Evolutionary conservation across 768 basidiomycete genomes (phyloP).

Genomic region (Russula brevipes): DNA sequence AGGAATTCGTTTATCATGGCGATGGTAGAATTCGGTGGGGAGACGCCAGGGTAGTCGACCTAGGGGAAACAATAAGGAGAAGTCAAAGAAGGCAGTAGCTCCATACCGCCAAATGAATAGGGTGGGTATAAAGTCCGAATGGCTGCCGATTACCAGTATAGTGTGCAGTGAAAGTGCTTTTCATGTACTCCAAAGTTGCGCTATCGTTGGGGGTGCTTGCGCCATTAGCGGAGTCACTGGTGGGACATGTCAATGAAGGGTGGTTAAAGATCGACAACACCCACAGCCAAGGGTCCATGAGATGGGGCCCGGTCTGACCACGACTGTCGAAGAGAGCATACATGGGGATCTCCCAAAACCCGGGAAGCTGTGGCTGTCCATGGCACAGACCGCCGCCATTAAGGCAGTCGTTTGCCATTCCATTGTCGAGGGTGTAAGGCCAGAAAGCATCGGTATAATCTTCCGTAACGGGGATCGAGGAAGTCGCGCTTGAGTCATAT

Average conservation of each 20-base stretch:
- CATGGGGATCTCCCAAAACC: conserved; percentile 85
- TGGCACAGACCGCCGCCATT: conserved; percentile 50
- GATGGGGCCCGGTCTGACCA: conserved; percentile 52
- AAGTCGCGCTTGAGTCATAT: conserved; percentile 62
- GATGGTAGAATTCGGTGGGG: conserved; percentile 48
- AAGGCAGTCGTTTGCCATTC: conserved; percentile 74
- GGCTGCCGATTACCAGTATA: conserved; percentile 74
- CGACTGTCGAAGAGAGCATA: conserved; percentile 65
- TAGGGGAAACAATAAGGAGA: conserved; percentile 16
- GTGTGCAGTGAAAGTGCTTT: conserved; percentile 67
- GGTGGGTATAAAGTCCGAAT: conserved; percentile 77
- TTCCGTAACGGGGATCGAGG: conserved; percentile 62
- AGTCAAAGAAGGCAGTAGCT: not conserved
- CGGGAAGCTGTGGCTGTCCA: conserved; percentile 65
- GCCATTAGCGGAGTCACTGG: conserved; percentile 49
- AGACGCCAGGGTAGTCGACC: conserved; percentile 58
- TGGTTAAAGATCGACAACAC: conserved; percentile 27
- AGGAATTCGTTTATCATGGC: conserved; percentile 74
- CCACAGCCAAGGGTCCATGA: conserved; percentile 84
- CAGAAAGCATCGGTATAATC: conserved; percentile 66
- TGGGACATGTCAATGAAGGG: not conserved
- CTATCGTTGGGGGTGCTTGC: conserved; percentile 45
- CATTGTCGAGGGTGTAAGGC: conserved; percentile 79
- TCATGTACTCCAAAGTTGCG: conserved; percentile 66
- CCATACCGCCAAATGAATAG: conserved; percentile 64